Evolutionary conservation across 306 rosid species (phyloP), one percentile per base, ranked within the genome.

Genomic region (Quercus agrifolia): DNA sequence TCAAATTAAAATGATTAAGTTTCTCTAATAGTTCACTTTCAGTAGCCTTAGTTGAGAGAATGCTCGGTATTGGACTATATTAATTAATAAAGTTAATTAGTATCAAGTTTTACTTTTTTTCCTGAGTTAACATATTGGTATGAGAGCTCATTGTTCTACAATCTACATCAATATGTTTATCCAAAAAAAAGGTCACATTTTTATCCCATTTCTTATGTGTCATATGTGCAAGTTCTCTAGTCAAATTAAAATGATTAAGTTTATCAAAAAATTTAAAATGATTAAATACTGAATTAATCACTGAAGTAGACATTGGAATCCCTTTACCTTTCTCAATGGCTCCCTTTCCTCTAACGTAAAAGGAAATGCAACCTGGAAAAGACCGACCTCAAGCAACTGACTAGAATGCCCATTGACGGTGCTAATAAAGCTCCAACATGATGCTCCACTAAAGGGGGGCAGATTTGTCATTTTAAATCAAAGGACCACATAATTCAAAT

Each of bases 351-450:
- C 82, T 79, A 75, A 80, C 74, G 61, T 51, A 82, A 84, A 88
- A 82, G 52, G 86, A 88, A 80, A 88, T 54, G 71, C 71, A 76
- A 88, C 70, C 83, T 75, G 84, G 76, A 75, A 77, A 75, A 74
- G 78, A 75, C 85, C 55, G 72, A 82, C 55, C 77, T 52, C 41
- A 1, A 38, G 28, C 70, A 58, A 79, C 30, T 46, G 71, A 69
- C 80, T 77, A 81, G 31, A n/a, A 68, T 82, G 30, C 64, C 82
- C 86, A 46, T 72, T 5, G 13, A 11, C 55, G 31, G 73, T 33
- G 30, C 38, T 10, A 67, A 78, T 8, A 25, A 81, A 23, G 28
- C 51, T 75, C 81, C 19, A 58, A 80, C 79, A 35, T 75, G 27
- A 63, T 23, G 17, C 62, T 71, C 15, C 46, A 41, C 20, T 20